Conservation (phyloP, 805 yeast species). For the Hanseniaspora lachancei region DNA sequence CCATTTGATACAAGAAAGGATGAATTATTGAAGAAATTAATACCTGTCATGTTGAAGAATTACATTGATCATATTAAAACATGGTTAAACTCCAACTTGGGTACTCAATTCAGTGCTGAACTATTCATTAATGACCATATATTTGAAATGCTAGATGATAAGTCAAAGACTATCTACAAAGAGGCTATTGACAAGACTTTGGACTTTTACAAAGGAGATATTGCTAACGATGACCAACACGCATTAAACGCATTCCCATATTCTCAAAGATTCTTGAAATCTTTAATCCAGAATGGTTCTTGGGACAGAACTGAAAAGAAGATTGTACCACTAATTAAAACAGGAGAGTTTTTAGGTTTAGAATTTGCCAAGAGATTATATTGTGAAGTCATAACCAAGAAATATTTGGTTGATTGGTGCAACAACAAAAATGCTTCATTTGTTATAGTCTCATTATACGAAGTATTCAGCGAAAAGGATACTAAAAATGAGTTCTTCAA, state of each 20-base stretch:
- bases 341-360: constrained; percentile 37
- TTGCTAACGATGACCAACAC: constrained; percentile 46
- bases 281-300: constrained; percentile 73
- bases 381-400: constrained; percentile 38
- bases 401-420: constrained; percentile 53
- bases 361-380: constrained; percentile 46
- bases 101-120: constrained; percentile 74
- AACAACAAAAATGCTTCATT: constrained; percentile 59
- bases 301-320: constrained; percentile 56
- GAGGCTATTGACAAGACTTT: constrained; percentile 44
- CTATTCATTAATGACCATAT: constrained; percentile 45
- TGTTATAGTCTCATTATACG: constrained; percentile 67
- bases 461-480: constrained; percentile 37
- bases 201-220: constrained; percentile 51
- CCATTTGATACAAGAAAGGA: constrained; percentile 61
- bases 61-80: constrained; percentile 39
- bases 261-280: constrained; percentile 58
- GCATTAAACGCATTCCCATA: constrained; percentile 53
- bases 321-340: constrained; percentile 32
- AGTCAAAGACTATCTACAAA: constrained; percentile 29
- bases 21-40: constrained; percentile 53
- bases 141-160: constrained; percentile 31
- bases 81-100: constrained; percentile 55
- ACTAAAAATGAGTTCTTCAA: constrained; percentile 39
- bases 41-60: constrained; percentile 50